Conservation (phyloP, 495 filamentous ascomycete species). For the Rostrohypoxylon terebratum region DNA sequence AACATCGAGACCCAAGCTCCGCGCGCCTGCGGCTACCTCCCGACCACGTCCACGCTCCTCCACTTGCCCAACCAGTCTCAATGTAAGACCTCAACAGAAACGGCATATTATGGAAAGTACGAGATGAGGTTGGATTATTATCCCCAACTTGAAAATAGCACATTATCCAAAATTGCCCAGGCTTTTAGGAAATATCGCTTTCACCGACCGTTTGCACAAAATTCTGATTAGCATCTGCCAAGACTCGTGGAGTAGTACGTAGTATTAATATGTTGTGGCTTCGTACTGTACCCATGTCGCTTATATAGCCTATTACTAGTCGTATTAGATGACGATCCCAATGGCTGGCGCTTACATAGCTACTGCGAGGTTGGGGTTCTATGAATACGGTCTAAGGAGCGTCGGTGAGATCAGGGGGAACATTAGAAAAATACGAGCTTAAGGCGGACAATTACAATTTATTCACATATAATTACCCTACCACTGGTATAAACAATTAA, state of each 20-base stretch:
- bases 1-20: not conserved
- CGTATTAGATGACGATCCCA: not conserved
- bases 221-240: not conserved
- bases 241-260: not conserved
- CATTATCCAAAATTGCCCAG: not conserved
- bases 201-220: not conserved
- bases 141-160: not conserved
- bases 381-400: not conserved
- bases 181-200: not conserved
- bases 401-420: not conserved
- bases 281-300: not conserved
- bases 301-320: not conserved
- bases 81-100: not conserved
- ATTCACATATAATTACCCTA: slow-evolving; percentile 3
- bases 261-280: not conserved
- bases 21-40: not conserved
- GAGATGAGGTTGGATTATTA: not conserved
- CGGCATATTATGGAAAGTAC: not conserved
- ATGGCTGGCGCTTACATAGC: not conserved
- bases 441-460: not conserved
- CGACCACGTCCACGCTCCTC: not conserved
- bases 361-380: not conserved
- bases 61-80: not conserved
- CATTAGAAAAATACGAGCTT: not conserved
- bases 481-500: not conserved